Conservation (phyloP, 164 flowering plant genomes). For the Taxillus chinensis region DNA sequence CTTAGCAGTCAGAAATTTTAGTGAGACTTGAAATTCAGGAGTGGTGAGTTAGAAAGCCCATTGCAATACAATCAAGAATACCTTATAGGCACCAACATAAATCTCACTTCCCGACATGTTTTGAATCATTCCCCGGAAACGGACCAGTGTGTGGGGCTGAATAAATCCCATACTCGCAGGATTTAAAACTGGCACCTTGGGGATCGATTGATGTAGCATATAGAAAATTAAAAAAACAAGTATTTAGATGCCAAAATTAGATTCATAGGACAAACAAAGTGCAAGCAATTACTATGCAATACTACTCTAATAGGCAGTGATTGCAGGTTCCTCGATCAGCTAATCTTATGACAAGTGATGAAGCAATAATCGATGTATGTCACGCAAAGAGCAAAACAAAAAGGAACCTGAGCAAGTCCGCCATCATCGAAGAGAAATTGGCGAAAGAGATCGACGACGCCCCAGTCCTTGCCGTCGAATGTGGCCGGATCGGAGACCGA, state of each 20-base stretch:
- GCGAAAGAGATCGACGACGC: constrained; percentile 55
- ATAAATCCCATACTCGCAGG: constrained; percentile 25
- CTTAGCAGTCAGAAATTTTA: constrained; percentile 10
- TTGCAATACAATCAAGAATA: constrained; percentile 9
- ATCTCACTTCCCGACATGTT: constrained; percentile 87
- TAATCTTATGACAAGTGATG: no score
- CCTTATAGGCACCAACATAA: constrained; percentile 91
- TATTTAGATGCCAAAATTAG: background rate
- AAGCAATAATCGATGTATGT: background rate
- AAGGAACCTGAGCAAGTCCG: constrained; percentile 48
- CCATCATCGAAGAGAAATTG: constrained; percentile 47
- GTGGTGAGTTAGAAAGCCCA: background rate
- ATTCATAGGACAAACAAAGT: no score
- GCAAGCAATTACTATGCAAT: no score
- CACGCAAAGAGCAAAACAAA: background rate
- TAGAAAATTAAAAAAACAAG: background rate
- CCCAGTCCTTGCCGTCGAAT: constrained; percentile 69
- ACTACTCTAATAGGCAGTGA: no score
- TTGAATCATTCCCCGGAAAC: constrained; percentile 87
- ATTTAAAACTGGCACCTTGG: constrained; percentile 67
- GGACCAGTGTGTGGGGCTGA: constrained; percentile 63
- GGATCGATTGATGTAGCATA: background rate
- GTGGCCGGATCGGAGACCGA: constrained; percentile 42
- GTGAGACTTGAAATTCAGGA: background rate
- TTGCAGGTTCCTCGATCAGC: no score